Evolutionary conservation across 768 basidiomycete species (phyloP), one percentile per base, ranked within the genome.

Genomic region (Auricularia auricula-judae): DNA sequence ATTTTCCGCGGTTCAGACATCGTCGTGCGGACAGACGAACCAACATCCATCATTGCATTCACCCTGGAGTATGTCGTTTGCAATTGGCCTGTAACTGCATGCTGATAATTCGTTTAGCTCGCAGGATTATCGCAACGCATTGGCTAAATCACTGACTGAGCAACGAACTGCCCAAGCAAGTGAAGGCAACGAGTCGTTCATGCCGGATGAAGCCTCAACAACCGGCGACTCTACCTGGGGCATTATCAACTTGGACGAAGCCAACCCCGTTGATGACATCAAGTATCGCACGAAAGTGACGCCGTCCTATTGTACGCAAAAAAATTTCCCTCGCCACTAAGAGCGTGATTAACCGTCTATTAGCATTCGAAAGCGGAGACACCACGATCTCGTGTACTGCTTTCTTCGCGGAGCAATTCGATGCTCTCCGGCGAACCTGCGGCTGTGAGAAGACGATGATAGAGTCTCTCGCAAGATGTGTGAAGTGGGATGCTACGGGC

Each of bases 321-420:
- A n/a, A n/a, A n/a, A n/a, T n/a, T 29, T 29, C 29, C 29, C 29
- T 29, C 29, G 29, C 29, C 29, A 29, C 29, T 29, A 29, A 29
- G 29, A 29, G 29, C 29, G 29, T 29, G 29, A 29, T 29, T 29
- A 29, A 29, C 29, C 29, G 29, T 29, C 29, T 29, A 29, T 29
- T 68, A 95, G 93, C 91, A 3, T 93, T 95, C 68, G 92, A 94
- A 72, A 93, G 91, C 68, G 91, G 90, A 36, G 88, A 90, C 21
- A 76, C 95, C 63, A 91, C 87, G 34, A 95, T 97, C 70, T 93
- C 92, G 70, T 97, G 94, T 71, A 92, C 91, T 1, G 87, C 98
- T 65, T 84, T 98, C 56, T 98, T 93, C 73, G 93, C 95, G 0
- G 96, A 98, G 72, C 94, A 97, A 72, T 99, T 99, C 68, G 95